Evolutionary conservation across 2,329 filamentous ascomycete genomes (phyloP), one percentile per base, ranked within the genome.

Genomic region (Zymoseptoria crescenta): DNA sequence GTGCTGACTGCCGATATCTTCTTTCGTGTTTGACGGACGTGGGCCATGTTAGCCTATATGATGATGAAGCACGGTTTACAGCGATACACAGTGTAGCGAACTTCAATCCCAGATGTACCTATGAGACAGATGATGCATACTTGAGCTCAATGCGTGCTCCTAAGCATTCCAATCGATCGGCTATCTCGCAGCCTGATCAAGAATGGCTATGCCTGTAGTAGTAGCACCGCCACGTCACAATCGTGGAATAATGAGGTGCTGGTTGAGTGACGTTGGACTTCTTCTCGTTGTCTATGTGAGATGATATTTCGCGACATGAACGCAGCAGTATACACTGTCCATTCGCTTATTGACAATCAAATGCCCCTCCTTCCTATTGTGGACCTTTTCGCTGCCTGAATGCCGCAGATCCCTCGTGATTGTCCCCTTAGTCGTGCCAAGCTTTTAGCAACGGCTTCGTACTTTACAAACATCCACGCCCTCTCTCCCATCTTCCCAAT

Each of bases 401-500:
- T 4, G 35, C 13, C n/a, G 35, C 35, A 45, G 35, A 16, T 45
- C n/a, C 35, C 35, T 45, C n/a, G 35, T 45, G 52, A 20, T 54
- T 45, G 52, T 54, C 49, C 53, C 48, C 57, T 59, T 55, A 49
- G 49, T 51, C 20, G 10, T 29, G 54, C 57, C 56, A 52, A 55
- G 41, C 54, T 49, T 49, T 55, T 5, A 16, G 35, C 35, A 45
- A 45, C 35, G 35, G 35, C 35, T 58, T 58, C 52, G 52, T 58
- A 52, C 56, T 58, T 30, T 29, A 56, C 54, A 56, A 50, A 54
- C n/a, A 86, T 77, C 56, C 91, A 88, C 10, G 90, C 87, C 3
- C 89, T 88, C 0, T 87, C 87, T 1, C 81, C 84, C 49, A 85
- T 89, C 16, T 85, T 77, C 54, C 90, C 20, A 51, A 41, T 21